Evolutionary conservation across 2,329 filamentous ascomycete species (phyloP).

Genomic region (Aspergillus terreus): DNA sequence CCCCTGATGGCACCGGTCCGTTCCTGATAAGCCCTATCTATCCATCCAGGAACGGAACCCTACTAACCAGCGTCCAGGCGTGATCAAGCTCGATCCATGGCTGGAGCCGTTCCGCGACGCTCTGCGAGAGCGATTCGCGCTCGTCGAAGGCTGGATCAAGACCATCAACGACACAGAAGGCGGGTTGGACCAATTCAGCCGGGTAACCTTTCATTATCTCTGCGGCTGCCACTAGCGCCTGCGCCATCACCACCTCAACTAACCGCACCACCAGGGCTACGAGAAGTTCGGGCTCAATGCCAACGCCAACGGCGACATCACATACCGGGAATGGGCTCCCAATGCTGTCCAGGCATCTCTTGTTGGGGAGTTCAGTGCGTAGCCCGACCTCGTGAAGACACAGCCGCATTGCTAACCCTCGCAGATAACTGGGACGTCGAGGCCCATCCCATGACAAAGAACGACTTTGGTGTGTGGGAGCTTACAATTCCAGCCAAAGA

Average conservation of each 20-base stretch:
- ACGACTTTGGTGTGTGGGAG: constrained; percentile 82
- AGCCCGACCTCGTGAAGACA: neutral
- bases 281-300: constrained; percentile 86
- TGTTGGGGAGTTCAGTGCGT: constrained; percentile 88
- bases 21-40: neutral
- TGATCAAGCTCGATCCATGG: constrained; percentile 83
- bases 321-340: constrained; percentile 94
- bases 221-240: neutral
- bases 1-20: constrained; percentile 30
- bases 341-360: constrained; percentile 81
- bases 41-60: neutral
- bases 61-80: constrained; percentile 55
- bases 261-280: constrained; percentile 58
- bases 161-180: constrained; percentile 80
- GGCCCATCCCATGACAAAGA: constrained; percentile 82
- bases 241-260: neutral
- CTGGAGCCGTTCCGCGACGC: constrained; percentile 78
- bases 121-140: constrained; percentile 71
- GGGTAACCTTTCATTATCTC: constrained; percentile 46
- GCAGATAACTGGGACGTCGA: constrained; percentile 80
- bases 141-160: constrained; percentile 82
- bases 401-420: constrained; percentile 22
- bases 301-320: constrained; percentile 74
- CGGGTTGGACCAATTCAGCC: constrained; percentile 86
- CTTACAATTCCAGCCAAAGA: constrained; percentile 69